These are phyloP conservation scores for Russula emetica DNA, from an alignment of 768 basidiomycete genomes.

Conservation along the genomic window DNA sequence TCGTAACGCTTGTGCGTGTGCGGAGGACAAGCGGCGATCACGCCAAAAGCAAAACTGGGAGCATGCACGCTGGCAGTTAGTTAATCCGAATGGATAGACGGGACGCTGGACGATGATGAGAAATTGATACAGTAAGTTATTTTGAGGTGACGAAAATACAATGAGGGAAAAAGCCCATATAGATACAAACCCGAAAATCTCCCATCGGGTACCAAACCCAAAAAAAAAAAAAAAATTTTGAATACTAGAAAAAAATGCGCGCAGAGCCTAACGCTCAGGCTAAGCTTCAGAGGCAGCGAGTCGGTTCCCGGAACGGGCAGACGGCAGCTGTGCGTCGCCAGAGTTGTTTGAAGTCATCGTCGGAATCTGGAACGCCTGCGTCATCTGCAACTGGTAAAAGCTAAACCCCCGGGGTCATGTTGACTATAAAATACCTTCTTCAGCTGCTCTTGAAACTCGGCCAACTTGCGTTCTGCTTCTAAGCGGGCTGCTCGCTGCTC, in stretches of 20 bases:
- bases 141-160: slow-evolving; percentile 21
- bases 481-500: slow-evolving; percentile 41
- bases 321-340: slow-evolving; percentile 17
- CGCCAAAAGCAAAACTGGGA: neutral
- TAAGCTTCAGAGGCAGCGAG: slow-evolving; percentile 22
- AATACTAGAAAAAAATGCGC: neutral
- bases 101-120: neutral
- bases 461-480: slow-evolving; percentile 40
- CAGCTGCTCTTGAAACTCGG: slow-evolving; percentile 55
- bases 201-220: slow-evolving; percentile 1
- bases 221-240: neutral
- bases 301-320: slow-evolving; percentile 26
- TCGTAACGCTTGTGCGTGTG: neutral
- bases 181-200: slow-evolving; percentile 19
- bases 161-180: slow-evolving; percentile 11
- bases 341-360: slow-evolving; percentile 3
- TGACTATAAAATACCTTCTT: slow-evolving; percentile 47
- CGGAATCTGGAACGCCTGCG: slow-evolving; percentile 27
- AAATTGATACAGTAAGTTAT: slow-evolving; percentile 16
- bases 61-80: neutral
- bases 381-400: slow-evolving; percentile 25
- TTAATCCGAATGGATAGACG: neutral
- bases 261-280: neutral
- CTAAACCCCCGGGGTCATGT: slow-evolving; percentile 15
- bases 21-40: neutral